Conservation (phyloP, 768 basidiomycete species). For the Hypholoma fasciculare region DNA sequence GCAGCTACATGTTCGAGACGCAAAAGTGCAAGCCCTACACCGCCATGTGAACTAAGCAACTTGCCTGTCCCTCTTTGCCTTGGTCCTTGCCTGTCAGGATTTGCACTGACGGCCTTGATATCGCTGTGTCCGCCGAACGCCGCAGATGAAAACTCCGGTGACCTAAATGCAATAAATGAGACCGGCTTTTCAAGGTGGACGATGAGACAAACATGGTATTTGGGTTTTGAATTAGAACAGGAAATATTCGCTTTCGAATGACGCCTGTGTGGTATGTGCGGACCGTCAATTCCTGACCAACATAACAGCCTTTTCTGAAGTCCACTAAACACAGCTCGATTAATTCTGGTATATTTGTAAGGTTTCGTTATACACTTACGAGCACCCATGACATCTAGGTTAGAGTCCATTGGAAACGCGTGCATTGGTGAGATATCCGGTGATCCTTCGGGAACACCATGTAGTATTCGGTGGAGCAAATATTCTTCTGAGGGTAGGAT, state of each 20-base stretch:
- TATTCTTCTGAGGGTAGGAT: slow-evolving; percentile 56
- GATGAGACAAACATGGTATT: slow-evolving; percentile 28
- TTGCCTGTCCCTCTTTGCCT: slow-evolving; percentile 76
- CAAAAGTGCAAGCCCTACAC: slow-evolving; percentile 77
- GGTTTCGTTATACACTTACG: slow-evolving; percentile 48
- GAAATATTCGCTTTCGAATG: slow-evolving; percentile 86
- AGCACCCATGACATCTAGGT: slow-evolving; percentile 93
- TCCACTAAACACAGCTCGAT: slow-evolving; percentile 55
- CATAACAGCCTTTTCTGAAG: slow-evolving; percentile 96
- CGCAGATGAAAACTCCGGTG: not conserved
- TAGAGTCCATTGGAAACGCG: slow-evolving; percentile 92
- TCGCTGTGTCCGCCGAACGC: slow-evolving; percentile 34
- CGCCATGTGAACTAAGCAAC: slow-evolving; percentile 58
- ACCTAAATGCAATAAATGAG: not conserved
- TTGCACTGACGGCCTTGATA: slow-evolving; percentile 28
- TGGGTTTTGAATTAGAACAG: slow-evolving; percentile 58
- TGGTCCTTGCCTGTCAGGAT: slow-evolving; percentile 28
- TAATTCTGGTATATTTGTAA: slow-evolving; percentile 1
- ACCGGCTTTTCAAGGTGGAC: not conserved
- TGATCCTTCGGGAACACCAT: slow-evolving; percentile 87
- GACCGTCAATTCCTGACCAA: slow-evolving; percentile 96
- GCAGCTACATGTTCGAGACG: slow-evolving; percentile 74
- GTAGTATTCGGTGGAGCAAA: slow-evolving; percentile 72
- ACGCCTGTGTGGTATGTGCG: slow-evolving; percentile 95
- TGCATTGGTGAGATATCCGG: slow-evolving; percentile 74